These are phyloP conservation scores for Darksidea phi DNA, from an alignment of 495 filamentous ascomycete species.

Conservation along the genomic window DNA sequence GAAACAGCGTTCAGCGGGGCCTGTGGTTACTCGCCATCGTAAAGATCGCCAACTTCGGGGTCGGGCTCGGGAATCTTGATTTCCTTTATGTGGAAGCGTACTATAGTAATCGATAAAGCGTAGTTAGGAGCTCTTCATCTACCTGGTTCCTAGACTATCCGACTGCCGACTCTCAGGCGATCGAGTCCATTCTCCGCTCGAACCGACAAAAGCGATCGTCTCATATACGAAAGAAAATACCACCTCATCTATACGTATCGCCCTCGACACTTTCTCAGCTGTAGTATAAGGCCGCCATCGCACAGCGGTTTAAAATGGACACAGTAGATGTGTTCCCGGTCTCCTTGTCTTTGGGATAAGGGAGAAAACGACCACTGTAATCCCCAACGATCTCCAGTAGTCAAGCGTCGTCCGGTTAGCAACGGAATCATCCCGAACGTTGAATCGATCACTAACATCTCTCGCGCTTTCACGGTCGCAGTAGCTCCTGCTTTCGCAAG, in stretches of 20 bases:
- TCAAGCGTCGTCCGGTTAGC: background rate
- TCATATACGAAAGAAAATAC: slow-evolving; percentile 5
- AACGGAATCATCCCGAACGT: background rate
- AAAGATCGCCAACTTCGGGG: too few relatives aligned
- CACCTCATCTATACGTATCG: background rate
- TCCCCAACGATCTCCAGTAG: slow-evolving; percentile 14
- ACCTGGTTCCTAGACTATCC: too few relatives aligned
- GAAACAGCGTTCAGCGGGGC: too few relatives aligned
- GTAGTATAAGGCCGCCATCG: background rate
- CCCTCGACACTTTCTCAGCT: too few relatives aligned
- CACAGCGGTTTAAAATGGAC: background rate
- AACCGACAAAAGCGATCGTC: background rate
- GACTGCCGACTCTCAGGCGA: background rate
- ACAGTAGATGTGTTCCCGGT: slow-evolving; percentile 1
- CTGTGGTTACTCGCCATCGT: too few relatives aligned
- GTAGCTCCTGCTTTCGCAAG: background rate
- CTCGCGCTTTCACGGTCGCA: background rate
- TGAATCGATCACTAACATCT: background rate
- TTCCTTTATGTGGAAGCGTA: too few relatives aligned
- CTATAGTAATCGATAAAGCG: too few relatives aligned
- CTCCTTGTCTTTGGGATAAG: slow-evolving; percentile 33
- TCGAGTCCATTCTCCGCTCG: background rate
- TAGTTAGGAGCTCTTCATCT: too few relatives aligned
- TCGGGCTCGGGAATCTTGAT: too few relatives aligned
- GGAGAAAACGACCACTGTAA: slow-evolving; percentile 27